Base-by-base conservation (phyloP, 1,284 basidiomycete species). In the Lentinula novae-zelandiae region DNA sequence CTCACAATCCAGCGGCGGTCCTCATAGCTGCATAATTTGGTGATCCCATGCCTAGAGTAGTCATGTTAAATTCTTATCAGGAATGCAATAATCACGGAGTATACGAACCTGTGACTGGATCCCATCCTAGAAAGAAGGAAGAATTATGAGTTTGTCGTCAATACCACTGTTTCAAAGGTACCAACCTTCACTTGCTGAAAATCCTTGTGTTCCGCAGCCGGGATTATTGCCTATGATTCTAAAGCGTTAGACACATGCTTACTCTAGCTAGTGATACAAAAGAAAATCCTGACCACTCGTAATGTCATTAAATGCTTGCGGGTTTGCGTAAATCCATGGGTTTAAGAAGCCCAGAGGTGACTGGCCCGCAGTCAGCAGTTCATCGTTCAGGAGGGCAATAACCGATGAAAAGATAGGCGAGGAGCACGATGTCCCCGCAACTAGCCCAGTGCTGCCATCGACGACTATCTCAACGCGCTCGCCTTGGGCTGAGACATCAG, bases 401-500 rank as follows among this genome's bases (percentile, higher is more conserved):
- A 79, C 66, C n/a, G 69, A 65, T 15, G 74, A 69, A 54, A 79
- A 72, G 8, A 73, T 72, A 1, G 78, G 78, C 3, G 72, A 65
- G 7, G 76, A 72, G 5, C 73, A 73, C 4, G 71, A 73, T n/a
- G 86, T 82, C n/a, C 63, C 63, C 22, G 76, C 79, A 60, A 84
- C 76, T 13, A 67, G 66, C 39, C 62, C 66, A 7, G 73, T 51
- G 1, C 51, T 44, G 9, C 82, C 82, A 12, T 61, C 53, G 33
- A 76, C 63, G 67, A 75, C 78, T 53, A 84, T 76, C 7, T 73
- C 71, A 75, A 78, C 83, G 58, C 70, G 70, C 55, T 77, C 73
- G 6, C 78, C 79, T 67, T 85, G 84, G 0, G 85, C 84, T 1
- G 85, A 71, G 20, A 89, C 82, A 65, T 88, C 86, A 2, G 86